phyloP scores from a whole-genome alignment of 2,329 filamentous ascomycete genomes.

The Pseudogymnoascus sp. region DNA sequence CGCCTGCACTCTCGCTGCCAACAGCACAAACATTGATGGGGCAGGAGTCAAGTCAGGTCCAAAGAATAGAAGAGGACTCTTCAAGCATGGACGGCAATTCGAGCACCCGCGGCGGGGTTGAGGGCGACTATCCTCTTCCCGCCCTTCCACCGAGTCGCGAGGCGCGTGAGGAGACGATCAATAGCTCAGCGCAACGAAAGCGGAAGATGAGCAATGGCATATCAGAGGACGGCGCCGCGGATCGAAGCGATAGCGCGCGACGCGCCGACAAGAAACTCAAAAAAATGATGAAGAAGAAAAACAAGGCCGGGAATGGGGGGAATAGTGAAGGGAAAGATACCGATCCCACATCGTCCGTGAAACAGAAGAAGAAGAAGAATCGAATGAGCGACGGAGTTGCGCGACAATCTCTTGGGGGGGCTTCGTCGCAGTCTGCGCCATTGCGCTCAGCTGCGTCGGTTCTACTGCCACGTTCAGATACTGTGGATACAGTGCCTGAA shows the following conservation, averaged over 20 bases:
- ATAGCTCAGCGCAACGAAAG: background rate
- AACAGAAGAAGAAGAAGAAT: background rate
- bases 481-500: background rate
- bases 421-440: background rate
- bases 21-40: background rate
- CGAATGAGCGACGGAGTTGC: background rate
- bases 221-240: background rate
- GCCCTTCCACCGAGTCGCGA: background rate
- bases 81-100: constrained; percentile 4
- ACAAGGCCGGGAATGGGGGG: background rate
- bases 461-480: background rate
- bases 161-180: background rate
- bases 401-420: background rate
- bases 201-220: background rate
- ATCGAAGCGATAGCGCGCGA: background rate
- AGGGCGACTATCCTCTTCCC: background rate
- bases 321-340: background rate
- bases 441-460: background rate
- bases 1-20: background rate
- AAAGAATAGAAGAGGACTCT: background rate
- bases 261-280: background rate
- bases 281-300: background rate
- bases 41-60: constrained; percentile 8
- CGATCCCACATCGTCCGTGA: background rate
- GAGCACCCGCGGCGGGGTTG: background rate